phyloP scores from a whole-genome alignment of 352 stramenopile species.

The Thraustochytrium sp. region DNA sequence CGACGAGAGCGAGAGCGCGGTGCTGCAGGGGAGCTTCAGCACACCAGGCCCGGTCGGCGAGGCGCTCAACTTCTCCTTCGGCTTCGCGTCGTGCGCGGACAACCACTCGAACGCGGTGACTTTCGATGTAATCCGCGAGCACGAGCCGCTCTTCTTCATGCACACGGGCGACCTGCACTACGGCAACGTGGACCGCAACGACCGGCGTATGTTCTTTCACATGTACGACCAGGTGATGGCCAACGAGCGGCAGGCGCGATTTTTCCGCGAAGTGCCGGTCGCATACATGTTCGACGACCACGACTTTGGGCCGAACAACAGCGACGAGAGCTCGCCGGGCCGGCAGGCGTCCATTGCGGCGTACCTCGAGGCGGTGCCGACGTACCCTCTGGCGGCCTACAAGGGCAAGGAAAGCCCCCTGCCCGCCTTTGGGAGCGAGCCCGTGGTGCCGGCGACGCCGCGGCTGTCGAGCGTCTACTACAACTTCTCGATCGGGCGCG shows the following conservation, averaged over 20 bases:
- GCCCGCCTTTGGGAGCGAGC: too few species aligned
- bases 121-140: slow-evolving; percentile 31
- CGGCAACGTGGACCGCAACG: slow-evolving; percentile 67
- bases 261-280: slow-evolving; percentile 57
- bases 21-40: neutral
- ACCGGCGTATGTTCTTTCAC: slow-evolving; percentile 49
- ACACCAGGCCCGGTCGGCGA: neutral
- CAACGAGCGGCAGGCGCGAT: neutral
- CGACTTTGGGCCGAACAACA: slow-evolving; percentile 79
- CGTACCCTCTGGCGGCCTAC: slow-evolving; percentile 58
- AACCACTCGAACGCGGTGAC: slow-evolving; percentile 29
- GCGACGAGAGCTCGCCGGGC: slow-evolving; percentile 65
- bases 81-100: slow-evolving; percentile 33
- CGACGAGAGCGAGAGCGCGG: neutral
- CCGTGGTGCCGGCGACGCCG: too few species aligned
- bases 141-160: slow-evolving; percentile 68
- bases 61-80: neutral
- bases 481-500: slow-evolving; percentile 70
- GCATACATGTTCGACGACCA: slow-evolving; percentile 83
- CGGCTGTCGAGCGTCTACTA: slow-evolving; percentile 49
- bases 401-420: neutral
- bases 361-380: slow-evolving; percentile 70
- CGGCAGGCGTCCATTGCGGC: slow-evolving; percentile 65
- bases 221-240: slow-evolving; percentile 45
- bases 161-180: slow-evolving; percentile 80